A percentile compares a stretch with the other conserved stretches of the same genome.
Evolutionary conservation across 75 land plant genomes (phyloP).

Genomic region (Picea sitchensis): DNA sequence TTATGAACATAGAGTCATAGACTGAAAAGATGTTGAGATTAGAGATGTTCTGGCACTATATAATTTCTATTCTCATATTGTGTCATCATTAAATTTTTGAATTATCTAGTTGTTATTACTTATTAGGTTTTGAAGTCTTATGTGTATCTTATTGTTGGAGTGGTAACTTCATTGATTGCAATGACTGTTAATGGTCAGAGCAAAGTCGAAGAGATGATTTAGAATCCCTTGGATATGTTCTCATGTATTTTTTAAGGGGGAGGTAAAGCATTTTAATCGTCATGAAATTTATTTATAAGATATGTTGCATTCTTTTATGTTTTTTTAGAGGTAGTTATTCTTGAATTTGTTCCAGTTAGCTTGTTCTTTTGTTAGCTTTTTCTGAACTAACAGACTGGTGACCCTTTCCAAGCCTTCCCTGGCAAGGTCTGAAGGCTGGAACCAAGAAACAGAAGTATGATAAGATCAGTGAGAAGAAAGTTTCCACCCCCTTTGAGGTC

Average conservation of each 20-base stretch:
- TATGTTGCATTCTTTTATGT: no score
- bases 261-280: conserved; percentile 46
- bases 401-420: conserved; percentile 41
- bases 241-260: conserved; percentile 92
- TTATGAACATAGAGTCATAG: no score
- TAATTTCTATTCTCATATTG: background rate
- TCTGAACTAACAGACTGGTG: background rate
- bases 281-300: no score
- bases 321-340: no score
- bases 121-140: background rate
- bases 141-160: background rate
- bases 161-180: conserved; percentile 1
- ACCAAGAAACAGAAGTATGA: conserved; percentile 70
- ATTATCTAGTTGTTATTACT: background rate
- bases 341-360: background rate
- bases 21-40: no score
- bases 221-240: conserved; percentile 96
- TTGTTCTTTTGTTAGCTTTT: background rate
- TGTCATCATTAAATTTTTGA: background rate
- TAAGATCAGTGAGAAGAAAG: conserved; percentile 60
- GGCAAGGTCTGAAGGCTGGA: conserved; percentile 68
- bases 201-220: conserved; percentile 98
- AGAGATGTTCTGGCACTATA: background rate
- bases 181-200: conserved; percentile 34
- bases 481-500: conserved; percentile 53